phyloP scores from a whole-genome alignment of 2,329 filamentous ascomycete genomes.

The Xylariaceae sp. region DNA sequence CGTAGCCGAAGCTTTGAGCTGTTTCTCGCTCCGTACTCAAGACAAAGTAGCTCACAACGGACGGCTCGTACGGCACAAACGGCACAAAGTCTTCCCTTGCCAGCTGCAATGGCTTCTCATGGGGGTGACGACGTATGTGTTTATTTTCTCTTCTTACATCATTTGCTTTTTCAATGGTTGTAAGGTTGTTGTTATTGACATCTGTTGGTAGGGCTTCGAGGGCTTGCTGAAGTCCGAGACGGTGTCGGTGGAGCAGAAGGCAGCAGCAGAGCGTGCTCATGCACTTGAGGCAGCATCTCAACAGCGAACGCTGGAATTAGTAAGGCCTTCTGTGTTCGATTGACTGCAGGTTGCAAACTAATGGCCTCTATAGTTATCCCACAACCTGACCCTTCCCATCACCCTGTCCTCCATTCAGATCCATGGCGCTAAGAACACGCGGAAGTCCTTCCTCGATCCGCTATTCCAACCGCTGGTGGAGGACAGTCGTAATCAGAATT shows the following conservation, averaged over 20 bases:
- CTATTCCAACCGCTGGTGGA: conserved; percentile 78
- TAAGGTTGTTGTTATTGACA: neutral
- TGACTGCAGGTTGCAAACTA: conserved; percentile 7
- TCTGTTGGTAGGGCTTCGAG: conserved; percentile 33
- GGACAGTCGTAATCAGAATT: conserved; percentile 65
- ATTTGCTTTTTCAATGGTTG: neutral
- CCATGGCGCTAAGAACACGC: conserved; percentile 81
- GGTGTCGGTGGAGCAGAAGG: conserved; percentile 33
- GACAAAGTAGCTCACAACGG: neutral
- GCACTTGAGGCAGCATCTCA: conserved; percentile 56
- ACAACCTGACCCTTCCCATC: conserved; percentile 85
- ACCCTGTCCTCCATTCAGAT: conserved; percentile 85
- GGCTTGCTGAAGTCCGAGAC: conserved; percentile 35
- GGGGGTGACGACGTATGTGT: conserved; percentile 33
- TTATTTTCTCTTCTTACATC: neutral
- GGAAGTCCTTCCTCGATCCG: conserved; percentile 78
- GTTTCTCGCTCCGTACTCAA: conserved; percentile 1
- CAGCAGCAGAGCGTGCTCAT: conserved; percentile 28
- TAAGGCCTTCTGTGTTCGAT: conserved; percentile 40
- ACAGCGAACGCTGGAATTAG: conserved; percentile 65
- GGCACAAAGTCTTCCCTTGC: conserved; percentile 1
- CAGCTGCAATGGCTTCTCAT: conserved; percentile 29
- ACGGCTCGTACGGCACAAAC: conserved; percentile 1
- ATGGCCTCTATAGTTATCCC: conserved; percentile 60
- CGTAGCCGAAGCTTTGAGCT: neutral